Conservation (phyloP, 1,284 basidiomycete genomes). For the Lignosus rhinocerotis region DNA sequence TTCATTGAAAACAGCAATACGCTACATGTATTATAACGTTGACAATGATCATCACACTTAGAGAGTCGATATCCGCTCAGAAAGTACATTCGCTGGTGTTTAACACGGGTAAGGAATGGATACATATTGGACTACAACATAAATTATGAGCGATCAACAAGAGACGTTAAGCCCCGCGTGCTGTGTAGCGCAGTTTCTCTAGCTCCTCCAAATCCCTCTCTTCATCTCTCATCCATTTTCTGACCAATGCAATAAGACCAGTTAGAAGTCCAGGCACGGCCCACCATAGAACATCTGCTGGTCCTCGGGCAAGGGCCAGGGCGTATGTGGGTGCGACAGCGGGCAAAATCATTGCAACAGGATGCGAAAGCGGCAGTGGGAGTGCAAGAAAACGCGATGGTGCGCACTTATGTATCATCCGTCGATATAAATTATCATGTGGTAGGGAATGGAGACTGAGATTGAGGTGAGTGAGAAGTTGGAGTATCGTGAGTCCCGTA, state of each 20-base stretch:
- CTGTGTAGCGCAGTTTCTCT: slow-evolving; percentile 30
- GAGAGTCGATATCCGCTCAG: no score
- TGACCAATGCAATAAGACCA: slow-evolving; percentile 21
- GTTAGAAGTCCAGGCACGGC: slow-evolving; percentile 17
- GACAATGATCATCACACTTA: no score
- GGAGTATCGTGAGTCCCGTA: slow-evolving; percentile 22
- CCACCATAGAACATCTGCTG: slow-evolving; percentile 32
- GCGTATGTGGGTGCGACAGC: slow-evolving; percentile 25
- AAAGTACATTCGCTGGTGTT: no score
- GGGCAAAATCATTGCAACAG: slow-evolving; percentile 17
- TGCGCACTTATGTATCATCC: not conserved
- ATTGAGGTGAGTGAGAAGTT: slow-evolving; percentile 26
- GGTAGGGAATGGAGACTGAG: slow-evolving; percentile 23
- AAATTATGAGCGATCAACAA: not conserved
- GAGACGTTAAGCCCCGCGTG: slow-evolving; percentile 26
- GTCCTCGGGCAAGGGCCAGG: slow-evolving; percentile 18
- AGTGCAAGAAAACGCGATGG: slow-evolving; percentile 11
- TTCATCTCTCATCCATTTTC: slow-evolving; percentile 26
- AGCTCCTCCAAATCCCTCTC: slow-evolving; percentile 26
- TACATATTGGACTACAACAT: not conserved
- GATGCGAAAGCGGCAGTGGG: slow-evolving; percentile 23
- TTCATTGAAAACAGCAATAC: no score
- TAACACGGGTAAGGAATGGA: not conserved
- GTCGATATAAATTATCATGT: slow-evolving; percentile 11
- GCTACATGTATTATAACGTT: no score